A percentile compares a stretch with the other conserved stretches of the same genome.
Conservation (phyloP, 2,329 filamentous ascomycete genomes). For the Sarocladium kiliense region DNA sequence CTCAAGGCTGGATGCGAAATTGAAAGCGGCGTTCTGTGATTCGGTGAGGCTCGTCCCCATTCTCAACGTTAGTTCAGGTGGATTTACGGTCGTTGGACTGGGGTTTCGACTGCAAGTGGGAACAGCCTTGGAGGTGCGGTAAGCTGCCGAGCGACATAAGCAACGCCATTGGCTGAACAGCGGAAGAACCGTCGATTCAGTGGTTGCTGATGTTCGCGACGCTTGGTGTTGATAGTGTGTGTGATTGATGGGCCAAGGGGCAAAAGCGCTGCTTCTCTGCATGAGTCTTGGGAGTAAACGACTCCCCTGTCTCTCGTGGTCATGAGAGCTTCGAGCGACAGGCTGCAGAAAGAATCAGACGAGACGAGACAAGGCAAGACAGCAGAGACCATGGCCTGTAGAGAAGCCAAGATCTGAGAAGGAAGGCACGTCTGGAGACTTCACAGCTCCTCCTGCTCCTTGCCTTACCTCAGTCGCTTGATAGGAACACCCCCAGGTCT, state of each 20-base stretch:
- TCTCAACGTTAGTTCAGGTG: constrained; percentile 8
- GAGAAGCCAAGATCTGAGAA: background rate
- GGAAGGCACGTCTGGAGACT: background rate
- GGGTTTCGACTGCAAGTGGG: background rate
- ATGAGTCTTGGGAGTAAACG: background rate
- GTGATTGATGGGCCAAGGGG: background rate
- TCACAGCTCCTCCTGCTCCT: background rate
- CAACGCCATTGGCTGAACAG: background rate
- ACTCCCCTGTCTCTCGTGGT: background rate
- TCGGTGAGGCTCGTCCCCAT: background rate
- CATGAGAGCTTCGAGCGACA: background rate
- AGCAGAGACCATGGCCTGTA: background rate
- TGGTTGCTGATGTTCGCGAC: background rate
- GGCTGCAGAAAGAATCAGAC: background rate
- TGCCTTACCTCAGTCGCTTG: background rate
- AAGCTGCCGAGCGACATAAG: background rate
- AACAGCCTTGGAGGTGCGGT: background rate
- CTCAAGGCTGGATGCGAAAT: background rate
- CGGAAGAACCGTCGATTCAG: background rate
- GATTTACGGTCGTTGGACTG: background rate
- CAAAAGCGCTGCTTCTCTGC: background rate
- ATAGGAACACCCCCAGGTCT: background rate
- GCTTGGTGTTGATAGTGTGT: background rate
- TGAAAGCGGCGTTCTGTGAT: background rate
- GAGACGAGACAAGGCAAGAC: background rate